phyloP scores from a whole-genome alignment of 2,329 filamentous ascomycete species.

The Septoria petroselini region DNA sequence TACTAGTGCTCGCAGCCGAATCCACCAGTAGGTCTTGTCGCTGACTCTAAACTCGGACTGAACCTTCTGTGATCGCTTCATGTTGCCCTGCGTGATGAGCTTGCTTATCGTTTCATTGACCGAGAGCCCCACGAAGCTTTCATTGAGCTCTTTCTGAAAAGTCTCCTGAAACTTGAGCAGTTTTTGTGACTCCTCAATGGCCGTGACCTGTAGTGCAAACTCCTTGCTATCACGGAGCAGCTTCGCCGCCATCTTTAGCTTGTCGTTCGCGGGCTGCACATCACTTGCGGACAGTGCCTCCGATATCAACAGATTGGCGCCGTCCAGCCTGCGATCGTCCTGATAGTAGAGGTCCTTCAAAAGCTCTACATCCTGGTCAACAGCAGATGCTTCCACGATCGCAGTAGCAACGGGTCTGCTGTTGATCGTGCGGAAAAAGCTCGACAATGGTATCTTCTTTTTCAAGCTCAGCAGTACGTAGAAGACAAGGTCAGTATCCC shows the following conservation, averaged over 20 bases:
- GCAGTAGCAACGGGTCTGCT: slow-evolving; percentile 79
- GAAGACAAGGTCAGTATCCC: slow-evolving; percentile 89
- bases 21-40: slow-evolving; percentile 87
- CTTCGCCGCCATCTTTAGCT: slow-evolving; percentile 81
- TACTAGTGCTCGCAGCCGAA: slow-evolving; percentile 79
- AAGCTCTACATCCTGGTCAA: slow-evolving; percentile 72
- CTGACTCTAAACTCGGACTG: slow-evolving; percentile 89
- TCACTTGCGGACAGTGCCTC: slow-evolving; percentile 76
- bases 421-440: slow-evolving; percentile 91
- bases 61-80: slow-evolving; percentile 80
- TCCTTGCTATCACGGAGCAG: slow-evolving; percentile 82
- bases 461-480: slow-evolving; percentile 84
- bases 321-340: slow-evolving; percentile 85
- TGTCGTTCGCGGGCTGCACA: slow-evolving; percentile 70
- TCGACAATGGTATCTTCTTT: slow-evolving; percentile 83
- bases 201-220: slow-evolving; percentile 66
- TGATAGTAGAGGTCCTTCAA: slow-evolving; percentile 97
- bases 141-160: slow-evolving; percentile 75
- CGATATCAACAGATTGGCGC: slow-evolving; percentile 78
- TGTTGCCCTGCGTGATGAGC: slow-evolving; percentile 75
- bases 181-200: slow-evolving; percentile 74
- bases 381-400: slow-evolving; percentile 80
- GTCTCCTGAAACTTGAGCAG: slow-evolving; percentile 82
- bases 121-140: slow-evolving; percentile 70
- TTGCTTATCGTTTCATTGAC: slow-evolving; percentile 92